A percentile compares a stretch with the other conserved stretches of the same genome.
Conservation (phyloP, 164 flowering plant genomes). For the Kingdonia uniflora region DNA sequence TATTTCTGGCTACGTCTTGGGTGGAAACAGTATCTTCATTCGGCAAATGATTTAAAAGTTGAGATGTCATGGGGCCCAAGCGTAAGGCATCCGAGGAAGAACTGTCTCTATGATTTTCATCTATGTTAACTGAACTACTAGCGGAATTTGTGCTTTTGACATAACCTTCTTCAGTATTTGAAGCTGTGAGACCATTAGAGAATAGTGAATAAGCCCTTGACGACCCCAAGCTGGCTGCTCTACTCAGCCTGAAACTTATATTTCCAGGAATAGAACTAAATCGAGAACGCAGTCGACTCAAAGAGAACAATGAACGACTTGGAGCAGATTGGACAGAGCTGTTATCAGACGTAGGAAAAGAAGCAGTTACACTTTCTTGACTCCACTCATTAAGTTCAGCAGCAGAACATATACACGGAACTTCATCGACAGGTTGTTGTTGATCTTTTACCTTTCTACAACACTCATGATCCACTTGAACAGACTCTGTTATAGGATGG, state of each 20-base stretch:
- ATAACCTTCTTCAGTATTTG: constrained; percentile 33
- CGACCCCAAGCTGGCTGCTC: constrained; percentile 65
- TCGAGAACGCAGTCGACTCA: constrained; percentile 51
- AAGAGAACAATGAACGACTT: constrained; percentile 25
- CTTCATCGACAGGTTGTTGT: constrained; percentile 23
- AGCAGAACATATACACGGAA: constrained; percentile 24
- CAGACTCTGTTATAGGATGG: constrained; percentile 18
- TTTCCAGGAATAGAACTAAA: constrained; percentile 60
- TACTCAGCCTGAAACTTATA: constrained; percentile 57
- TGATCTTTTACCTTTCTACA: constrained; percentile 25
- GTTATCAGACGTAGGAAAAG: constrained; percentile 27
- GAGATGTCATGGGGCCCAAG: constrained; percentile 13
- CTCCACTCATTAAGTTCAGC: constrained; percentile 33
- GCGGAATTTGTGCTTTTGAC: constrained; percentile 14
- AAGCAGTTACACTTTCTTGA: constrained; percentile 20
- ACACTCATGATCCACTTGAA: constrained; percentile 22
- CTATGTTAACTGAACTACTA: constrained; percentile 13
- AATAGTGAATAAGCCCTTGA: constrained; percentile 43
- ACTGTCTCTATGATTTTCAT: constrained; percentile 21
- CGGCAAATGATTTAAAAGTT: constrained; percentile 15
- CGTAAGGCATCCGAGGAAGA: constrained; percentile 16
- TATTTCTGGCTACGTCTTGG: constrained; percentile 15
- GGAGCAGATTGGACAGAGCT: constrained; percentile 34
- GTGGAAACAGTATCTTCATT: constrained; percentile 18
- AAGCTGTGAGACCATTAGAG: constrained; percentile 28